These are phyloP conservation scores for Ophioceras dolichostomum DNA, from an alignment of 2,329 filamentous ascomycete species.

Conservation along the genomic window DNA sequence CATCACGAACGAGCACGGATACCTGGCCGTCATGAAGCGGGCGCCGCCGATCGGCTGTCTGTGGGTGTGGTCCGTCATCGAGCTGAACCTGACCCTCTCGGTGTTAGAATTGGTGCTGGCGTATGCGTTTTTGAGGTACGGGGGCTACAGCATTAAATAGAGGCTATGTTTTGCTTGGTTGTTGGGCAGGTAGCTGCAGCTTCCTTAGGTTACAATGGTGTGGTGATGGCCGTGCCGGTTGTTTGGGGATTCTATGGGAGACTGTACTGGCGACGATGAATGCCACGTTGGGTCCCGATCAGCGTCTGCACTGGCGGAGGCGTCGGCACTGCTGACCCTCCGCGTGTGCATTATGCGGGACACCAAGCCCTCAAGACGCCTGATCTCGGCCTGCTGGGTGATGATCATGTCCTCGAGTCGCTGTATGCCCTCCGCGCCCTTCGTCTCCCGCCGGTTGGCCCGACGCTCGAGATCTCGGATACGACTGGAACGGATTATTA, in stretches of 20 bases:
- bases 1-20: slow-evolving; percentile 67
- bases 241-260: too few relatives aligned
- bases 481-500: slow-evolving; percentile 9
- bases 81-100: slow-evolving; percentile 62
- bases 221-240: too few relatives aligned
- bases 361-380: slow-evolving; percentile 15
- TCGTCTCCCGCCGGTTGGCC: slow-evolving; percentile 16
- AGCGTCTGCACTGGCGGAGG: too few relatives aligned
- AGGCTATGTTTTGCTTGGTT: slow-evolving; percentile 2
- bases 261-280: too few relatives aligned
- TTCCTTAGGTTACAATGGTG: not conserved
- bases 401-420: slow-evolving; percentile 13
- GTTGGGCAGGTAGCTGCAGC: slow-evolving; percentile 1
- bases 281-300: too few relatives aligned
- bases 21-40: slow-evolving; percentile 83
- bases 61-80: slow-evolving; percentile 89
- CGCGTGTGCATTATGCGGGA: slow-evolving; percentile 12
- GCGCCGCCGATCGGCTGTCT: slow-evolving; percentile 80
- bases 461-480: slow-evolving; percentile 22
- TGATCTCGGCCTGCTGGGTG: slow-evolving; percentile 15
- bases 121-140: slow-evolving; percentile 31
- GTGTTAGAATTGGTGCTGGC: slow-evolving; percentile 37
- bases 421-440: slow-evolving; percentile 14
- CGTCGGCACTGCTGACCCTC: slow-evolving; percentile 3
- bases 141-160: slow-evolving; percentile 34